phyloP scores from a whole-genome alignment of 176 grass and related monocot genomes.

The Bonia amplexicaulis region DNA sequence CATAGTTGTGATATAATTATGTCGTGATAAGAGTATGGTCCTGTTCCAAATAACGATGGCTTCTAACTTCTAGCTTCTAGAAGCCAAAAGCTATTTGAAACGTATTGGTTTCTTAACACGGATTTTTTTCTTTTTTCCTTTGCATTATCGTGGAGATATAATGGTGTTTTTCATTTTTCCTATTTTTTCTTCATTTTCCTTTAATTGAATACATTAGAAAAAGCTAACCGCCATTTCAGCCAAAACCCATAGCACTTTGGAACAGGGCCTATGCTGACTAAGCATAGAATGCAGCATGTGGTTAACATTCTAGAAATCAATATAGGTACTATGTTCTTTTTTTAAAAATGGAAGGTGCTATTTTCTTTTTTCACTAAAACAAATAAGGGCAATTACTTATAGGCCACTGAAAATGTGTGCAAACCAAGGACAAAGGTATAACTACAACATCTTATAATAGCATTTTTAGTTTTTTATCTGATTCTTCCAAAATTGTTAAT shows the following conservation, averaged over 20 bases:
- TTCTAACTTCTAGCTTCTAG: too few relatives aligned
- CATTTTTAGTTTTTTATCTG: not conserved
- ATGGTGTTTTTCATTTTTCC: too few relatives aligned
- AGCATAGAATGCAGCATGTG: not conserved
- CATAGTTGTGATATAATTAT: not conserved
- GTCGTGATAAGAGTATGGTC: not conserved
- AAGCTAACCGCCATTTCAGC: too few relatives aligned
- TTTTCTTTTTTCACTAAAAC: not conserved
- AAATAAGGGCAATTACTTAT: not conserved
- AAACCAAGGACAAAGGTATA: not conserved
- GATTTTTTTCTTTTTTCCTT: too few relatives aligned
- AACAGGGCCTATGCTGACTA: not conserved
- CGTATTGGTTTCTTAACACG: too few relatives aligned
- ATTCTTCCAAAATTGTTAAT: not conserved
- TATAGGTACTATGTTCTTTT: not conserved
- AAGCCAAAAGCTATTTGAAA: too few relatives aligned
- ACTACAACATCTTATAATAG: not conserved
- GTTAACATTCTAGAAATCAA: not conserved
- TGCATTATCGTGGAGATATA: too few relatives aligned
- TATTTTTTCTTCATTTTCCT: too few relatives aligned
- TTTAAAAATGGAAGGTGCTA: not conserved
- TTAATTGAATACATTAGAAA: too few relatives aligned
- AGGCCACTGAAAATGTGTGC: not conserved
- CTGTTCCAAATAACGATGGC: too few relatives aligned
- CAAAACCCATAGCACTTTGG: too few relatives aligned